Evolutionary conservation across 768 basidiomycete species (phyloP).

Genomic region (Rhodotorula taiwanensis): DNA sequence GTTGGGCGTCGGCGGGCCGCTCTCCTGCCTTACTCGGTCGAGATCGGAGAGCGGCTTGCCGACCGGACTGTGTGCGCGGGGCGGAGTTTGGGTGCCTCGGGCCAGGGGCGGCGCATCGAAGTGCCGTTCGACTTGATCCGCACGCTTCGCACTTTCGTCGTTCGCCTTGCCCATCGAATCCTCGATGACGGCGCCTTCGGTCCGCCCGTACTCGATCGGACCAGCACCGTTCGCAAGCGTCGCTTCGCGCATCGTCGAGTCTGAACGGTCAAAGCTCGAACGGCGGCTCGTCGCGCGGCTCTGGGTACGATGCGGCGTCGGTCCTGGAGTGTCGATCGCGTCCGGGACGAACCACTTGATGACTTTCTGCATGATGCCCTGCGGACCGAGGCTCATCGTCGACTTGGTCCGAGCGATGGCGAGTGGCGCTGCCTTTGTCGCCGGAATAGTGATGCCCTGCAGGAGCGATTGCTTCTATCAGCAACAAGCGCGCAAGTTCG

Average conservation of each 20-base stretch:
- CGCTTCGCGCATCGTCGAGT: background rate
- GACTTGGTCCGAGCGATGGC: conserved; percentile 24
- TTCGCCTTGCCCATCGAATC: too few species aligned
- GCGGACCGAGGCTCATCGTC: background rate
- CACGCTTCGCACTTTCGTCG: too few species aligned
- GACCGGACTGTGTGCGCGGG: too few species aligned
- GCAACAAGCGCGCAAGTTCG: conserved; percentile 47
- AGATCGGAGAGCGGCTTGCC: too few species aligned
- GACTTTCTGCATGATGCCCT: too few species aligned
- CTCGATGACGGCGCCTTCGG: background rate
- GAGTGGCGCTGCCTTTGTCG: conserved; percentile 39
- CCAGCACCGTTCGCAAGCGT: background rate
- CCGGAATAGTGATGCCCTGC: conserved; percentile 45
- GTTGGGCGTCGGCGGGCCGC: background rate
- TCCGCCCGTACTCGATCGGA: background rate
- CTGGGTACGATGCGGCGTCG: too few species aligned
- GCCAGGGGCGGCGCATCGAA: too few species aligned
- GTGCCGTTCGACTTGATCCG: too few species aligned
- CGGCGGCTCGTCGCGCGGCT: background rate
- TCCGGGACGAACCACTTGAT: too few species aligned
- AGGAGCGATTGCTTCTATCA: conserved; percentile 48
- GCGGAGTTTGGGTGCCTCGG: too few species aligned
- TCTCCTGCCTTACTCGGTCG: background rate
- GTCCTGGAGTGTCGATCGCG: background rate
- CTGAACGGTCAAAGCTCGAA: background rate